Percentiles rank a stretch among this genome's conserved stretches.
phyloP scores from a whole-genome alignment of 23 red algal genomes.

The Gracilariopsis chorda region DNA sequence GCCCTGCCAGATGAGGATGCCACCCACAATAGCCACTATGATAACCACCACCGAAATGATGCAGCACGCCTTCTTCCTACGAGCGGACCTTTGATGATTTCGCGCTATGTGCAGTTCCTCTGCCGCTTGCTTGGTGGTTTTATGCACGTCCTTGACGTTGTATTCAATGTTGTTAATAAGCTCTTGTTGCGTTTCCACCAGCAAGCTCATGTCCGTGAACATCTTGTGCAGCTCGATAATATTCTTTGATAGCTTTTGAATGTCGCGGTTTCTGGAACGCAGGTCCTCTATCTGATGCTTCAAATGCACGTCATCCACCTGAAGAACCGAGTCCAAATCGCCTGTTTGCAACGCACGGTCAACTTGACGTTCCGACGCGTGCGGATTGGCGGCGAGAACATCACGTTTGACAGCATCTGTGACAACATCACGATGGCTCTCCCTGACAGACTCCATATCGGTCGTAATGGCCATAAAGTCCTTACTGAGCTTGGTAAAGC shows the following conservation, averaged over 20 bases:
- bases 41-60: constrained; percentile 37
- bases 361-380: constrained; percentile 11
- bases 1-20: constrained; percentile 38
- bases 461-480: constrained; percentile 49
- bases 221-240: constrained; percentile 91
- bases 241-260: constrained; percentile 75
- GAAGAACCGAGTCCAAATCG: constrained; percentile 44
- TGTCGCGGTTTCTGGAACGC: constrained; percentile 69
- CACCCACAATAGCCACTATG: constrained; percentile 23
- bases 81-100: constrained; percentile 50
- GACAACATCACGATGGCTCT: constrained; percentile 18
- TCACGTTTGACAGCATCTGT: constrained; percentile 16
- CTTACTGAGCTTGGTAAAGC: constrained; percentile 59
- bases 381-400: constrained; percentile 42
- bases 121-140: constrained; percentile 47
- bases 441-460: constrained; percentile 15
- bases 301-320: neutral
- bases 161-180: constrained; percentile 91
- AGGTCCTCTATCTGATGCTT: constrained; percentile 74
- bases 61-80: constrained; percentile 68
- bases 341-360: constrained; percentile 38
- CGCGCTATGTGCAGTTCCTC: constrained; percentile 60
- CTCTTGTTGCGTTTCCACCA: constrained; percentile 93
- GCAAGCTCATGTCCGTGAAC: constrained; percentile 95
- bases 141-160: constrained; percentile 83